Base-by-base conservation (phyloP, 129 eudicot genomes). In the Logfia minima region DNA sequence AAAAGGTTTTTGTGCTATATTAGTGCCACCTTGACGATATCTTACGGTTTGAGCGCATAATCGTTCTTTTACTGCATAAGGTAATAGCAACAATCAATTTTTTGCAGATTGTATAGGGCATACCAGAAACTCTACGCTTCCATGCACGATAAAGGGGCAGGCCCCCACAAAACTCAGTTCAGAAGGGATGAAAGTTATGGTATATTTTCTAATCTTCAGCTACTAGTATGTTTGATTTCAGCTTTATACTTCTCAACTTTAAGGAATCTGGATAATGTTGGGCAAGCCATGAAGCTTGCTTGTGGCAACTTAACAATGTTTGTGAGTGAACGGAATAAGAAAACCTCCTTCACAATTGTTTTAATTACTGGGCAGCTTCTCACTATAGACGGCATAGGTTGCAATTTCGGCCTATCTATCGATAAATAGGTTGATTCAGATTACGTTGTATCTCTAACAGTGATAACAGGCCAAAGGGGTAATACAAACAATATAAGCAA, bases 121-220 rank as follows among this genome's bases (percentile, higher is more conserved):
- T 94, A 91, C 80, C 89, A 91, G 78, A 91, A 76, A 82, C 83
- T 94, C 21, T 89, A 89, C 79, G 81, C 90, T 51, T 94, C 97
- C 76, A 94, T 94, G 99, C 97, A 94, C 75, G 94, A 94, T 72
- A 89, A 85, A 77, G 94, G 78, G 72, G 55, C 56, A 14, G 97
- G 97, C 9, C 96, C 97, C 45, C 96, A 94, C 84, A 94, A 91
- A 84, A 94, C 99, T 65, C 99, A 91, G 82, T 94, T 89, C 70
- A 85, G 97, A 89, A 89, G 97, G 82, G 99, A 94, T 83, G 93
- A 91, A 68, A 83, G 86, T 78, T 86, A 94, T 82, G 99, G 99
- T 94, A 86, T 68, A 17, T 23, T 37, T 58, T 67, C 10, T 71
- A 22, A 31, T 18, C 23, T 51, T 51, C 5, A 74, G 58, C 58